Evolutionary conservation across 495 filamentous ascomycete genomes (phyloP).

Genomic region (Chaetomium tenue): DNA sequence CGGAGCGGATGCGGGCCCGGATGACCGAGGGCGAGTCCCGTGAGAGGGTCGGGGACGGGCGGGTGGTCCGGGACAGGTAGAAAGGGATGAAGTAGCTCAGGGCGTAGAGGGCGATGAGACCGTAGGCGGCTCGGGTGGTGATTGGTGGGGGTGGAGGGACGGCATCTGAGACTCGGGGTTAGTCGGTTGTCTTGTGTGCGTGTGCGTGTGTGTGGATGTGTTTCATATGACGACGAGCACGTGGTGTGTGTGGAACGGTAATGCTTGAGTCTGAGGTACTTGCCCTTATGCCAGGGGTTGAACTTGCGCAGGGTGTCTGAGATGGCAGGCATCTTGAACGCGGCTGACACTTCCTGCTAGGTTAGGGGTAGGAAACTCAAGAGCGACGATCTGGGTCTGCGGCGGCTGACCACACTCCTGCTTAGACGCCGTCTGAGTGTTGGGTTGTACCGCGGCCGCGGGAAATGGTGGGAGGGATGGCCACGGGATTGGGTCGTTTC

Average conservation of each 20-base stretch:
- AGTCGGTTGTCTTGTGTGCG: background rate
- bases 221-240: conserved; percentile 9
- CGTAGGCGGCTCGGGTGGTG: conserved; percentile 25
- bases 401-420: conserved; percentile 8
- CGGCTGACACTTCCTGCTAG: no score
- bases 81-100: conserved; percentile 86
- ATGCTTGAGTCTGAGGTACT: background rate
- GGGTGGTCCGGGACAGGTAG: conserved; percentile 75
- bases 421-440: conserved; percentile 22
- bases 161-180: conserved; percentile 15
- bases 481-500: conserved; percentile 17
- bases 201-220: background rate
- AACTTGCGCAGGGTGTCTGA: conserved; percentile 25
- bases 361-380: no score
- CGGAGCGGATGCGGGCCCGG: conserved; percentile 76
- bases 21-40: conserved; percentile 90
- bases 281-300: conserved; percentile 37
- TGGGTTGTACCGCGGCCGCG: background rate
- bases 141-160: conserved; percentile 29
- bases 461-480: background rate
- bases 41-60: conserved; percentile 76
- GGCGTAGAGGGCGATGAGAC: conserved; percentile 66
- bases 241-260: conserved; percentile 6
- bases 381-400: background rate
- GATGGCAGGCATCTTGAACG: conserved; percentile 29